A percentile compares a stretch with the other conserved stretches of the same genome.
These are phyloP conservation scores for Rhodocollybia butyracea DNA, from an alignment of 768 basidiomycete genomes.

Conservation along the genomic window DNA sequence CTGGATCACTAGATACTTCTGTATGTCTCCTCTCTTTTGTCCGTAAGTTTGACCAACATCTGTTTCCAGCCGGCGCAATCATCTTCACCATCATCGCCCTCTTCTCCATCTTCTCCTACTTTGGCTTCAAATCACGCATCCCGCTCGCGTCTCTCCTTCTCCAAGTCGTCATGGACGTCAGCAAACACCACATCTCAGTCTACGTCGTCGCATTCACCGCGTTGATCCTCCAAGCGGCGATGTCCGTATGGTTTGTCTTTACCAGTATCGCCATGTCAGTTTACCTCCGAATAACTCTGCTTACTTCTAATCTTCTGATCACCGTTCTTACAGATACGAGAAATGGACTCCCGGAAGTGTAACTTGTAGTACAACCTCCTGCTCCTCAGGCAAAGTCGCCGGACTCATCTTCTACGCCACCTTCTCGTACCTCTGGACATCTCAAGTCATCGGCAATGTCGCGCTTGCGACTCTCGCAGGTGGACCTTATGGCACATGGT, in stretches of 20 bases:
- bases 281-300: not conserved
- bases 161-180: conserved; percentile 81
- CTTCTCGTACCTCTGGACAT: conserved; percentile 86
- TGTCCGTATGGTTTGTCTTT: conserved; percentile 81
- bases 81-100: conserved; percentile 81
- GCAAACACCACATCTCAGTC: conserved; percentile 79
- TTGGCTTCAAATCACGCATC: conserved; percentile 67
- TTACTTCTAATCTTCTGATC: not conserved
- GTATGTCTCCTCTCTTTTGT: conserved; percentile 32
- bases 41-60: not conserved
- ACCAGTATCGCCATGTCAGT: conserved; percentile 67
- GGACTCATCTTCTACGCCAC: conserved; percentile 76
- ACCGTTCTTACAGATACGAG: conserved; percentile 35
- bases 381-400: conserved; percentile 72
- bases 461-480: conserved; percentile 78
- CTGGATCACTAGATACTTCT: conserved; percentile 68
- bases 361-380: conserved; percentile 53
- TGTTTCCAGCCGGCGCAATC: conserved; percentile 65
- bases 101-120: conserved; percentile 73
- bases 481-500: conserved; percentile 56
- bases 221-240: conserved; percentile 65
- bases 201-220: conserved; percentile 74
- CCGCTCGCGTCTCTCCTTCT: conserved; percentile 76
- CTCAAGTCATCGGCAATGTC: conserved; percentile 78
- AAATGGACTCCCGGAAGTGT: conserved; percentile 74